Evolutionary conservation across 2,329 filamentous ascomycete genomes (phyloP).

Genomic region (Phialophora tarda): DNA sequence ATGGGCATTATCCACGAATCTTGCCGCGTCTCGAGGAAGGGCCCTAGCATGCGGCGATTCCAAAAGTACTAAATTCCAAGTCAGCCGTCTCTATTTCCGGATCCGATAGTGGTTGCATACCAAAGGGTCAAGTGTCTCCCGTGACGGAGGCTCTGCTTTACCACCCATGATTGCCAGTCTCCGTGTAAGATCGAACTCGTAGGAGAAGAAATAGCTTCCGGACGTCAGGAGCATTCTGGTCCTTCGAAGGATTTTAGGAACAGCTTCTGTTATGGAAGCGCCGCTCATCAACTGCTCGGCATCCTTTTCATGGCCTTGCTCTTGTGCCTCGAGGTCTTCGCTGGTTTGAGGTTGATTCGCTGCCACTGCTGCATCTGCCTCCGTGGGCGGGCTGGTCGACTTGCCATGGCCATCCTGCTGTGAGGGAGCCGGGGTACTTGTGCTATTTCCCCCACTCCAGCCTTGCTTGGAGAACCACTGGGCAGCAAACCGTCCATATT

Average conservation of each 20-base stretch:
- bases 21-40: conserved; percentile 76
- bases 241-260: conserved; percentile 84
- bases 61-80: conserved; percentile 72
- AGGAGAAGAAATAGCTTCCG: conserved; percentile 90
- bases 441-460: conserved; percentile 55
- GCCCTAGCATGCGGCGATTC: conserved; percentile 77
- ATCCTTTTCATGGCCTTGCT: conserved; percentile 14
- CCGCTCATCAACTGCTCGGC: conserved; percentile 13
- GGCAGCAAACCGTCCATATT: conserved; percentile 86
- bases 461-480: conserved; percentile 89
- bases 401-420: not conserved
- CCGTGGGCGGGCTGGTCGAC: conserved; percentile 6
- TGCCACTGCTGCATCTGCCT: conserved; percentile 13
- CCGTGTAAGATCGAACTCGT: conserved; percentile 89
- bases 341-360: conserved; percentile 21
- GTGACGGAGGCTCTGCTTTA: conserved; percentile 23
- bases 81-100: conserved; percentile 14
- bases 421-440: not conserved
- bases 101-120: conserved; percentile 8
- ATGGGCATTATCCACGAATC: conserved; percentile 76
- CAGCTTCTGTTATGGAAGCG: conserved; percentile 58
- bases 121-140: conserved; percentile 29
- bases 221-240: conserved; percentile 85
- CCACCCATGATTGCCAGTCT: conserved; percentile 50
- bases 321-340: conserved; percentile 6